These are phyloP conservation scores for Lachancea cidri DNA, from an alignment of 805 yeast genomes.

Conservation along the genomic window DNA sequence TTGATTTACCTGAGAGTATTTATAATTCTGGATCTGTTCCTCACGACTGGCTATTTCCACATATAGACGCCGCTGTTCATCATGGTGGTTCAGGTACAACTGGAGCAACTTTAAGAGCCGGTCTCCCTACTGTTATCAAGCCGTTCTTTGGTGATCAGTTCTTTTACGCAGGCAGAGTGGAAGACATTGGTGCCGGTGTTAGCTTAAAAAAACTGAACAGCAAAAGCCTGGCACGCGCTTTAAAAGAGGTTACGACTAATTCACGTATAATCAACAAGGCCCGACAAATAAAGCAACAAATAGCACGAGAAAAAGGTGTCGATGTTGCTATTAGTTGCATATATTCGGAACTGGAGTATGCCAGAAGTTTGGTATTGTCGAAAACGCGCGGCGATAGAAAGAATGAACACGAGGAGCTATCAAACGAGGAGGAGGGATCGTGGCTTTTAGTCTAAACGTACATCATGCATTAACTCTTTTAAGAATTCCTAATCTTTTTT, in stretches of 20 bases:
- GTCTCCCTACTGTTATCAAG: conserved; percentile 83
- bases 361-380: conserved; percentile 48
- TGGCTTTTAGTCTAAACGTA: conserved; percentile 3
- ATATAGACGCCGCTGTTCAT: conserved; percentile 89
- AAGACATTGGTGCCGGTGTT: conserved; percentile 83
- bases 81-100: conserved; percentile 98
- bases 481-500: too few relatives aligned
- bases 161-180: conserved; percentile 82
- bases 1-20: conserved; percentile 58
- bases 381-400: conserved; percentile 34
- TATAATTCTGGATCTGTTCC: conserved; percentile 71
- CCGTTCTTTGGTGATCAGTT: conserved; percentile 97
- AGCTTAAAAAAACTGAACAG: conserved; percentile 63
- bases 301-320: conserved; percentile 78
- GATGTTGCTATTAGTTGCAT: conserved; percentile 66
- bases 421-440: conserved; percentile 12
- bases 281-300: conserved; percentile 50
- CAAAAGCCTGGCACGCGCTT: conserved; percentile 58
- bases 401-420: conserved; percentile 7
- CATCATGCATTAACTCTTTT: too few relatives aligned
- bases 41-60: conserved; percentile 91
- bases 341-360: conserved; percentile 76
- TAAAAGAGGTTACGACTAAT: conserved; percentile 63
- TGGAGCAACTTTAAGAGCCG: conserved; percentile 83
- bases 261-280: conserved; percentile 67